Base-by-base conservation (phyloP, 306 rosid species). In the Mimosa pudica region DNA sequence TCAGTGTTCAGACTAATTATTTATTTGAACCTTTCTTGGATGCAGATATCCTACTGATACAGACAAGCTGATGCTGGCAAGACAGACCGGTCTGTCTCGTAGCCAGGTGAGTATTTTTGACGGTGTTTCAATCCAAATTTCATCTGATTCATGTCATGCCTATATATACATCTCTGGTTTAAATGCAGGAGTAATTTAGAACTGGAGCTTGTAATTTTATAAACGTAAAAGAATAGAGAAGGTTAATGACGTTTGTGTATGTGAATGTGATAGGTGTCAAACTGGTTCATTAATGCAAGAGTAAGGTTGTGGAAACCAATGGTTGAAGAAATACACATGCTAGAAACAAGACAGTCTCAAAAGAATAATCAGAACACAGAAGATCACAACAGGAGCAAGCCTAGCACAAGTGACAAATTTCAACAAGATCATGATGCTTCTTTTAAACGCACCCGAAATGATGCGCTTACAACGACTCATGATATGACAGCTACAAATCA, bases 221-320 rank as follows among this genome's bases (percentile, higher is more conserved):
- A 24, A 20, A 6, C 61, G 24, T 55, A 55, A 17, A 68, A 60
- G 9, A 35, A 3, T 38, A 7, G 44, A 35, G 36, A 12, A 12
- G 17, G 14, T 41, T 16, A 12, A 7, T 41, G 18, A 38, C 42
- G 14, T 0, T 46, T 24, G 30, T 24, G 30, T 24, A 47, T 64
- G 52, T 11, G 70, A 13, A 6, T 35, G 24, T 55, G 2, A 44
- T 74, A 90, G 95, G 92, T 90, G 8, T 89, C 95, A 36, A 90
- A 90, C 82, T 90, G 95, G 95, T 90, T 90, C 76, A 90, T 90
- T 44, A 90, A 90, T 75, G 95, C 95, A 47, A 88, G 95, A 79
- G 95, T 90, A 45, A 78, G 95, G 85, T 81, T 90, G 6, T 90
- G 95, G 95, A 90, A 90, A 71, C 95, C 95, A 35, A 89, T 90